A percentile compares a stretch with the other conserved stretches of the same genome.
Evolutionary conservation across 352 stramenopile genomes (phyloP).

Genomic region (Phytophthora hibernalis): DNA sequence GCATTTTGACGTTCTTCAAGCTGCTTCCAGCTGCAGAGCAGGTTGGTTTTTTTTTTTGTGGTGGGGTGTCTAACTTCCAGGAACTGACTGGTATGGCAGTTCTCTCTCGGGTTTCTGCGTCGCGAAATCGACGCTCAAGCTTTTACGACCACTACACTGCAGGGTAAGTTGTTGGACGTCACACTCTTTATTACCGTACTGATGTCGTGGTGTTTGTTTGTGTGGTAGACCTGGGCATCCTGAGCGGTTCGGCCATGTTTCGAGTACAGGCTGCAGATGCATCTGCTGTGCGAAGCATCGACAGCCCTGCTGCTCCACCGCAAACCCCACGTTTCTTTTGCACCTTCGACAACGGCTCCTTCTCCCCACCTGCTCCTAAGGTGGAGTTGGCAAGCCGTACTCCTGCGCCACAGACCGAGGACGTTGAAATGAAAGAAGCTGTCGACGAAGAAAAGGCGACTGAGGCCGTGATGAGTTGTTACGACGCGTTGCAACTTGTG

Average conservation of each 20-base stretch:
- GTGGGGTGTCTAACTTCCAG: neutral
- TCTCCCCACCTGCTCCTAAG: neutral
- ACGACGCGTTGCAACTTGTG: slow-evolving; percentile 74
- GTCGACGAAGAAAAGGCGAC: neutral
- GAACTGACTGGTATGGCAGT: slow-evolving; percentile 44
- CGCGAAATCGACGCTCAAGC: slow-evolving; percentile 60
- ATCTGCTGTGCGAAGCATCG: slow-evolving; percentile 2
- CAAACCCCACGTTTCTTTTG: slow-evolving; percentile 30
- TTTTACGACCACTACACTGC: slow-evolving; percentile 69
- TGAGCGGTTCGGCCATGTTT: slow-evolving; percentile 88
- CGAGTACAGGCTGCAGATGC: slow-evolving; percentile 52
- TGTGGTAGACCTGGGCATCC: slow-evolving; percentile 71
- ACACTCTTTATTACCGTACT: neutral
- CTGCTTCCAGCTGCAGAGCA: slow-evolving; percentile 53
- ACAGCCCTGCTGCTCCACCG: neutral
- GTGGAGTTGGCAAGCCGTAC: neutral
- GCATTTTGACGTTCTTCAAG: slow-evolving; percentile 64
- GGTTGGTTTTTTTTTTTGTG: slow-evolving; percentile 19
- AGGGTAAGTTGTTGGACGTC: slow-evolving; percentile 44
- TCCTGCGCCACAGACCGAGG: slow-evolving; percentile 20
- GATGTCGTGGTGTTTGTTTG: neutral
- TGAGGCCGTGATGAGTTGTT: slow-evolving; percentile 44
- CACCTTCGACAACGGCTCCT: neutral
- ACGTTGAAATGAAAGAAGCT: slow-evolving; percentile 64
- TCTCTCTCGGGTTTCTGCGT: slow-evolving; percentile 84